phyloP scores from a whole-genome alignment of 2,329 filamentous ascomycete species.

The Scedosporium minutisporum region DNA sequence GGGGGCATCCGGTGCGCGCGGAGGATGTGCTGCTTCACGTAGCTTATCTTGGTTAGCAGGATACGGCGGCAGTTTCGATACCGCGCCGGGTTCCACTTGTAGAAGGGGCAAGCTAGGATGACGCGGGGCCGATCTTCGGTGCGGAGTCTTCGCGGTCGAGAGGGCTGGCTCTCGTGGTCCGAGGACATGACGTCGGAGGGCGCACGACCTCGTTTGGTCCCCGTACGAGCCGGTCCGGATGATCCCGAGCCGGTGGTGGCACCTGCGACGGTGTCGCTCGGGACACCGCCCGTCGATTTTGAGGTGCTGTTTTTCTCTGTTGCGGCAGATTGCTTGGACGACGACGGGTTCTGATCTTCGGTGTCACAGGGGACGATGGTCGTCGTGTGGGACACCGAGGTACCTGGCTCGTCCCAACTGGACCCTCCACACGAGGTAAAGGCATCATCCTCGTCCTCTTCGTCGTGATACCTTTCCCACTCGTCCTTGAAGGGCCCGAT shows the following conservation, averaged over 20 bases:
- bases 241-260: not conserved
- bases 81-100: conserved; percentile 12
- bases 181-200: conserved; percentile 6
- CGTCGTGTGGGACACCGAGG: not conserved
- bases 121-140: conserved; percentile 5
- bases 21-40: conserved; percentile 17
- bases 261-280: not conserved
- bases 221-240: not conserved
- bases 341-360: conserved; percentile 1
- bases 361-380: conserved; percentile 1
- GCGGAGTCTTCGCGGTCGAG: conserved; percentile 3
- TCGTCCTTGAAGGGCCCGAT: not conserved
- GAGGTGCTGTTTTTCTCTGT: not conserved
- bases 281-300: not conserved
- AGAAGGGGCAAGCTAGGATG: conserved; percentile 15
- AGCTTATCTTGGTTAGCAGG: conserved; percentile 14
- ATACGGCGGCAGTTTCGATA: conserved; percentile 14
- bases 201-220: not conserved
- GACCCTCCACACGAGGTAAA: not conserved
- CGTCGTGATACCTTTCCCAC: not conserved
- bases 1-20: conserved; percentile 14
- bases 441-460: not conserved
- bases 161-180: conserved; percentile 5
- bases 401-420: not conserved
- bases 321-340: conserved; percentile 4